Evolutionary conservation across 257 asterid species (phyloP), one percentile per base, ranked within the genome.

Genomic region (Penstemon davidsonii): DNA sequence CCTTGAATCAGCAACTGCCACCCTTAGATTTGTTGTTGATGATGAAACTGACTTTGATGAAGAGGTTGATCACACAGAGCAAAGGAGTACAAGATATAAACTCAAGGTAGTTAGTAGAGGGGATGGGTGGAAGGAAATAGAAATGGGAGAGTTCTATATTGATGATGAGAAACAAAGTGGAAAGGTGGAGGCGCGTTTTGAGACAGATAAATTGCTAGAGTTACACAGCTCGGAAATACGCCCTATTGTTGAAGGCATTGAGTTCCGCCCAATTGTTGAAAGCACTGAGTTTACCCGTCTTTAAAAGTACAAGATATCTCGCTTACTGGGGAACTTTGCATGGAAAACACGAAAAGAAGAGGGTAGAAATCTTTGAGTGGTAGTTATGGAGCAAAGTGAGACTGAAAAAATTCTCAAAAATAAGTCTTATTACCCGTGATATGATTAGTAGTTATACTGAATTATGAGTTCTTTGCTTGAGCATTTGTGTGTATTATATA

Each of bases 111-210:
- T 12, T 10, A 5, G n/a, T 49, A 70, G 87, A 64, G 64, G 1
- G 0, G 80, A 83, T 38, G 78, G 77, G 8, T 80, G 83, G 85
- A 62, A 63, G 85, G 85, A 83, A 50, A 55, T 78, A n/a, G 65
- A 75, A 36, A 8, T 83, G 42, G 79, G 86, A 18, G 55, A 64
- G 3, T 75, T 80, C 7, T 73, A 72, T 7, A 62, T 64, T 39
- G 75, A 52, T 15, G 75, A 52, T 15, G 19, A 6, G 11, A 78
- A 66, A 46, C 73, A 68, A 44, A 69, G 67, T 1, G 79, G 70
- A 5, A 61, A 63, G 46, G 75, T 73, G n/a, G 74, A 72, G 66
- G 80, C 71, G 45, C 56, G 66, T 1, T 39, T 65, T 25, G 33
- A 25, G 33, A 25, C 33, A 25, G 33, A 25, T 25, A 25, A 25